Conservation (phyloP, 805 yeast genomes). For the Cephaloascus fragrans region DNA sequence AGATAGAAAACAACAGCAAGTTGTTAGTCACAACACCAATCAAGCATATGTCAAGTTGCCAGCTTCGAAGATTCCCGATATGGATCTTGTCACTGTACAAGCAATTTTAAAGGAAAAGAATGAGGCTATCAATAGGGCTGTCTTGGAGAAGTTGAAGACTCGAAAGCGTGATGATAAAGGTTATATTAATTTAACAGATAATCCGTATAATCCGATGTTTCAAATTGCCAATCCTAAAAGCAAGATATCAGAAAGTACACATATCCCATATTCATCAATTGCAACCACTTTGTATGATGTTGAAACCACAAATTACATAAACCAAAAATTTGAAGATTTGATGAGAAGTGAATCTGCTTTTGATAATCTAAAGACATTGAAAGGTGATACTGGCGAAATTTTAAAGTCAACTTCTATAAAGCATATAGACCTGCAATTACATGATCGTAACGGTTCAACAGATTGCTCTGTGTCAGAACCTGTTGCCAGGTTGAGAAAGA, state of each 20-base stretch:
- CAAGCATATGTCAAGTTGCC: conserved; percentile 85
- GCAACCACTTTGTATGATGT: conserved; percentile 59
- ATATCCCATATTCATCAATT: conserved; percentile 74
- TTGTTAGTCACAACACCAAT: conserved; percentile 18
- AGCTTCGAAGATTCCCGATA: conserved; percentile 86
- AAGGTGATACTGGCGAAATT: conserved; percentile 41
- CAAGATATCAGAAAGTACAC: conserved; percentile 41
- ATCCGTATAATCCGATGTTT: conserved; percentile 73
- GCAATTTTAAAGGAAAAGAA: conserved; percentile 66
- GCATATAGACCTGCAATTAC: conserved; percentile 31
- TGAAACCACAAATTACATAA: conserved; percentile 47
- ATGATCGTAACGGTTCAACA: not conserved
- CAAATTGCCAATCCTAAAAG: conserved; percentile 49
- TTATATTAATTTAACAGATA: conserved; percentile 81
- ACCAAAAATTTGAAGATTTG: conserved; percentile 25
- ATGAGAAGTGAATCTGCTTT: conserved; percentile 36
- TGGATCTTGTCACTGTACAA: conserved; percentile 79
- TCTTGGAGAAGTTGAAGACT: conserved; percentile 70
- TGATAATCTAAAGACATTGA: conserved; percentile 33
- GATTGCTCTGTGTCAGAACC: conserved; percentile 36
- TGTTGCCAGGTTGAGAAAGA: conserved; percentile 55
- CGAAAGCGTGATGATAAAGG: conserved; percentile 59
- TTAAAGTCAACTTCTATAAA: conserved; percentile 38
- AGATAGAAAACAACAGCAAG: conserved; percentile 5
- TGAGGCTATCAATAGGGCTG: conserved; percentile 71